phyloP scores from a whole-genome alignment of 2,329 filamentous ascomycete genomes.

The Parasarocladium wereldwijsianum region DNA sequence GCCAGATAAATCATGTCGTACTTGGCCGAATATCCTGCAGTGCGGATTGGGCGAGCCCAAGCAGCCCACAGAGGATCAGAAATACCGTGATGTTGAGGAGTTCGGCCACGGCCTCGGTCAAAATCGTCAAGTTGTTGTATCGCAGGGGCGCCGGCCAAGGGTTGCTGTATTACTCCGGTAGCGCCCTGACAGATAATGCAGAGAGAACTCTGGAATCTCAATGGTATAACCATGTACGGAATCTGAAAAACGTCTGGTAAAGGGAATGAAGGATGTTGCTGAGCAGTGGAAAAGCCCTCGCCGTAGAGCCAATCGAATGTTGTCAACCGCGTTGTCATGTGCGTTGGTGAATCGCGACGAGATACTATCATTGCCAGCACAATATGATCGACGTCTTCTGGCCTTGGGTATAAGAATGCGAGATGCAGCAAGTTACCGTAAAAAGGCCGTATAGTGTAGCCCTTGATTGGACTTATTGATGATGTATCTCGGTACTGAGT shows the following conservation, averaged over 20 bases:
- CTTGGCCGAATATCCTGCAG: conserved; percentile 41
- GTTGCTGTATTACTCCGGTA: conserved; percentile 40
- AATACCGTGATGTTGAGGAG: conserved; percentile 30
- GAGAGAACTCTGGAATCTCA: conserved; percentile 57
- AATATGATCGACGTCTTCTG: conserved; percentile 52
- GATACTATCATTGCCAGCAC: conserved; percentile 58
- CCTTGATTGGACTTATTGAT: conserved; percentile 43
- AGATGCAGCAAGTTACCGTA: conserved; percentile 71
- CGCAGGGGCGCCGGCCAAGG: no score
- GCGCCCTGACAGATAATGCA: conserved; percentile 48
- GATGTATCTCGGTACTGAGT: conserved; percentile 28
- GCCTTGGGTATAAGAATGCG: conserved; percentile 65
- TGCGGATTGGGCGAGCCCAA: conserved; percentile 68
- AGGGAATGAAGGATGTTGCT: conserved; percentile 8
- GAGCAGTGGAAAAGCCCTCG: conserved; percentile 33
- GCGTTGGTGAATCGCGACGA: conserved; percentile 1
- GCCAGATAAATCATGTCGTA: conserved; percentile 76
- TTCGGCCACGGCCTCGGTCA: no score
- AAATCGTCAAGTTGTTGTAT: no score
- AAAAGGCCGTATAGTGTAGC: conserved; percentile 27
- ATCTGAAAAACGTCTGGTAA: conserved; percentile 26
- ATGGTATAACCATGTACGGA: conserved; percentile 56
- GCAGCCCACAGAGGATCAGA: conserved; percentile 57
- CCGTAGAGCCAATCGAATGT: conserved; percentile 47
- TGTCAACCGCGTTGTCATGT: background rate